phyloP scores from a whole-genome alignment of 108 stramenopile genomes.

The Cyclotella choctawhatcheeana region DNA sequence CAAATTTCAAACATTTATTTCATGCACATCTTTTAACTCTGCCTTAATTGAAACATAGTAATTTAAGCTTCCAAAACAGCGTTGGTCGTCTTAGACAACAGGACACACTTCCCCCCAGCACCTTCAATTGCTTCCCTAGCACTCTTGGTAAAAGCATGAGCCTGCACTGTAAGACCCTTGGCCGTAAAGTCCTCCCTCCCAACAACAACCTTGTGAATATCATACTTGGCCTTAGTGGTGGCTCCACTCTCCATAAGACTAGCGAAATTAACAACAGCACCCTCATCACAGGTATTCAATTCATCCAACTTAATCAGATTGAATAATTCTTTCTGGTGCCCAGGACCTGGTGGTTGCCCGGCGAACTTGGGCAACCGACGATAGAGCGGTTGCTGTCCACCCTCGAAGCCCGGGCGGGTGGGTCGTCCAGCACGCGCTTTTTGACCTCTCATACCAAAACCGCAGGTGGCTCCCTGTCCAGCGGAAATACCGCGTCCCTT shows the following conservation, averaged over 20 bases:
- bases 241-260: slow-evolving; percentile 69
- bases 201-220: slow-evolving; percentile 93
- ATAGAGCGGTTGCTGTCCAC: slow-evolving; percentile 96
- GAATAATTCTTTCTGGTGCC: slow-evolving; percentile 91
- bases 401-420: slow-evolving; percentile 95
- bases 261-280: slow-evolving; percentile 83
- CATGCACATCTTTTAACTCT: neutral
- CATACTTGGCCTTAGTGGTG: slow-evolving; percentile 87
- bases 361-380: slow-evolving; percentile 93
- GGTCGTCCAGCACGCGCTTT: slow-evolving; percentile 89
- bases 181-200: slow-evolving; percentile 76
- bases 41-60: neutral
- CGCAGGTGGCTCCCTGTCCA: slow-evolving; percentile 96
- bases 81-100: slow-evolving; percentile 88
- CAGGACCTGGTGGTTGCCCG: slow-evolving; percentile 93
- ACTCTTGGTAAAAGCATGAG: slow-evolving; percentile 94
- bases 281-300: slow-evolving; percentile 77
- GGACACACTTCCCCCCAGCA: slow-evolving; percentile 92
- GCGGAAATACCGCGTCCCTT: slow-evolving; percentile 98
- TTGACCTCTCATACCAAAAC: slow-evolving; percentile 98
- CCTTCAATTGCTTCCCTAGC: slow-evolving; percentile 93
- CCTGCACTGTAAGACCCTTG: slow-evolving; percentile 94
- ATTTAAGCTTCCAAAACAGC: slow-evolving; percentile 75
- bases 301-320: slow-evolving; percentile 92
- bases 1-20: neutral